Percentiles rank a stretch among this genome's conserved stretches.
These are phyloP conservation scores for Ophiocordyceps sinensis DNA, from an alignment of 2,329 filamentous ascomycete species.

Conservation along the genomic window DNA sequence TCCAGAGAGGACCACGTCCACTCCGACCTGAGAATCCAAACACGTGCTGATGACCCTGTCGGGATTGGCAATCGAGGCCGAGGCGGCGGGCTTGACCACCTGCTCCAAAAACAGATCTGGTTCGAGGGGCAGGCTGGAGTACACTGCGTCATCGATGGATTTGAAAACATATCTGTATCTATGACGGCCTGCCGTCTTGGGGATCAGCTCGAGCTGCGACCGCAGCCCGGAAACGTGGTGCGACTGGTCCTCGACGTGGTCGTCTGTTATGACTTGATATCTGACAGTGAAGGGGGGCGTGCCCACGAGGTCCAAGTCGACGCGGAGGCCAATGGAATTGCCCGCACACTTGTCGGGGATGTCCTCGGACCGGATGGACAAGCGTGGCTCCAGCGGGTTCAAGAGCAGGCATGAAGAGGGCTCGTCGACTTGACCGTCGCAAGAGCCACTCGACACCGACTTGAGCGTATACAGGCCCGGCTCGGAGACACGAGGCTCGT, in stretches of 20 bases:
- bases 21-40: slow-evolving; percentile 64
- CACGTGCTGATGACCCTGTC: slow-evolving; percentile 52
- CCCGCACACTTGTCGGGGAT: slow-evolving; percentile 93
- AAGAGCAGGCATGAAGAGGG: slow-evolving; percentile 85
- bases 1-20: slow-evolving; percentile 62
- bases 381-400: slow-evolving; percentile 76
- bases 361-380: slow-evolving; percentile 60
- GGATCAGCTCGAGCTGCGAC: slow-evolving; percentile 73
- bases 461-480: slow-evolving; percentile 79
- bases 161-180: slow-evolving; percentile 79
- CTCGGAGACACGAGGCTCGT: slow-evolving; percentile 54
- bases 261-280: slow-evolving; percentile 58
- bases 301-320: slow-evolving; percentile 80
- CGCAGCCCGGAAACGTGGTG: slow-evolving; percentile 56
- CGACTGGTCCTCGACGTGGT: slow-evolving; percentile 37
- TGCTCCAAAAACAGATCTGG: slow-evolving; percentile 59
- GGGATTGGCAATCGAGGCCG: slow-evolving; percentile 51
- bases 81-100: slow-evolving; percentile 83
- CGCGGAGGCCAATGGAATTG: slow-evolving; percentile 77
- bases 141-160: slow-evolving; percentile 69
- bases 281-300: slow-evolving; percentile 79
- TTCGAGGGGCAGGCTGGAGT: slow-evolving; percentile 51
- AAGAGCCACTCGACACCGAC: slow-evolving; percentile 65
- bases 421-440: slow-evolving; percentile 78
- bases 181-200: slow-evolving; percentile 68